Conservation (phyloP, 148 eudicot species). For the Dysphania ambrosioides region DNA sequence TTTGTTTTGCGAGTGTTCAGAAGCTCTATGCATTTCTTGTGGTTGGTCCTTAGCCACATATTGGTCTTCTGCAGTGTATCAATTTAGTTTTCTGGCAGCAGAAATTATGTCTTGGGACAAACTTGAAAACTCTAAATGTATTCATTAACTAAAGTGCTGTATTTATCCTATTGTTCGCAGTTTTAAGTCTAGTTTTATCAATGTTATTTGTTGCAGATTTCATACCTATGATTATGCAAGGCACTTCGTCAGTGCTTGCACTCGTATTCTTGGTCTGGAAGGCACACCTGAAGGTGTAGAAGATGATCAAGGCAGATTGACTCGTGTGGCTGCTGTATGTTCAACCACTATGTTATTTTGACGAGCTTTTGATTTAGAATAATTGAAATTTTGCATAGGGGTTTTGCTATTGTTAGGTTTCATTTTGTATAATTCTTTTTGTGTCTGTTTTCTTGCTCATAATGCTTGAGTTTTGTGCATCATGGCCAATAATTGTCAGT, state of each 20-base stretch:
- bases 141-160: not conserved
- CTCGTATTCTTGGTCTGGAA: slow-evolving; percentile 96
- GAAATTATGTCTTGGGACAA: not conserved
- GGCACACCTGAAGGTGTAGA: slow-evolving; percentile 98
- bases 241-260: slow-evolving; percentile 98
- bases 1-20: not conserved
- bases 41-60: not conserved
- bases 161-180: not conserved
- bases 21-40: not conserved
- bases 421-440: not conserved
- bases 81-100: not conserved
- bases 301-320: slow-evolving; percentile 90
- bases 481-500: slow-evolving; percentile 41
- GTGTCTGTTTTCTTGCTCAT: slow-evolving; percentile 14
- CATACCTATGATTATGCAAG: slow-evolving; percentile 98
- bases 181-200: not conserved
- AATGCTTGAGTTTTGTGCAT: slow-evolving; percentile 7
- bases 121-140: not conserved
- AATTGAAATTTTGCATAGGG: not conserved
- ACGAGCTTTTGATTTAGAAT: slow-evolving; percentile 7
- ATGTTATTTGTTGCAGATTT: slow-evolving; percentile 48
- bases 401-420: not conserved
- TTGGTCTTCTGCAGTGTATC: not conserved
- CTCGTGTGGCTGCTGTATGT: slow-evolving; percentile 96
- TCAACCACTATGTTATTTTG: slow-evolving; percentile 6